A percentile compares a stretch with the other conserved stretches of the same genome.
phyloP scores from a whole-genome alignment of 2,329 filamentous ascomycete genomes.

The Incumbomyces delicatus region DNA sequence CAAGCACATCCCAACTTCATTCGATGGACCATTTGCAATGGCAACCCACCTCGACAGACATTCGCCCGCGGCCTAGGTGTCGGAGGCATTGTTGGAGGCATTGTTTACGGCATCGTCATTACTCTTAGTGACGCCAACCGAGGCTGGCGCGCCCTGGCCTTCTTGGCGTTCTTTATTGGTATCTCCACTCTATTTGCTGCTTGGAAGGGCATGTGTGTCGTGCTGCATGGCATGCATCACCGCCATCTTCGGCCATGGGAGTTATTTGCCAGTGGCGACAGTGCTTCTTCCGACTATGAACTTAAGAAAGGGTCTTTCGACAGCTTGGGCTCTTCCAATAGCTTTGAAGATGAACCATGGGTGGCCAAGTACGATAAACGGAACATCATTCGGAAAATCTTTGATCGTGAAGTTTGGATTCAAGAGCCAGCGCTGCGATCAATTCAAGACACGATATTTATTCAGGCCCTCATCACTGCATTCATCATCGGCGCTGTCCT shows the following conservation, averaged over 20 bases:
- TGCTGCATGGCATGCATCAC: slow-evolving; percentile 64
- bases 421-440: slow-evolving; percentile 67
- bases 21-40: slow-evolving; percentile 74
- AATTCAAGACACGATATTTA: slow-evolving; percentile 69
- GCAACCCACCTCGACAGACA: slow-evolving; percentile 60
- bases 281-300: slow-evolving; percentile 34
- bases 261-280: slow-evolving; percentile 46
- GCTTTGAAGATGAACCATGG: slow-evolving; percentile 71
- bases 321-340: slow-evolving; percentile 46
- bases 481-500: slow-evolving; percentile 47
- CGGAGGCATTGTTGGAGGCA: slow-evolving; percentile 46
- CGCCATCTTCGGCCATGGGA: slow-evolving; percentile 68
- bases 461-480: slow-evolving; percentile 56
- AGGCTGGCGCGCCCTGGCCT: slow-evolving; percentile 58
- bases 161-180: slow-evolving; percentile 59
- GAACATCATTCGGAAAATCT: slow-evolving; percentile 61
- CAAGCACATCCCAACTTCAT: slow-evolving; percentile 79
- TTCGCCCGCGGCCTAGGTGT: slow-evolving; percentile 62
- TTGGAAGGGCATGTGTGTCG: slow-evolving; percentile 72
- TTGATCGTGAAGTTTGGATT: slow-evolving; percentile 69
- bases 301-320: slow-evolving; percentile 47
- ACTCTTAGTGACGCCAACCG: slow-evolving; percentile 55
- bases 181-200: slow-evolving; percentile 63
- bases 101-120: slow-evolving; percentile 51
- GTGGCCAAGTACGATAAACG: slow-evolving; percentile 60